Evolutionary conservation across 768 basidiomycete species (phyloP), one percentile per base, ranked within the genome.

Genomic region (Cubamyces lactineus): DNA sequence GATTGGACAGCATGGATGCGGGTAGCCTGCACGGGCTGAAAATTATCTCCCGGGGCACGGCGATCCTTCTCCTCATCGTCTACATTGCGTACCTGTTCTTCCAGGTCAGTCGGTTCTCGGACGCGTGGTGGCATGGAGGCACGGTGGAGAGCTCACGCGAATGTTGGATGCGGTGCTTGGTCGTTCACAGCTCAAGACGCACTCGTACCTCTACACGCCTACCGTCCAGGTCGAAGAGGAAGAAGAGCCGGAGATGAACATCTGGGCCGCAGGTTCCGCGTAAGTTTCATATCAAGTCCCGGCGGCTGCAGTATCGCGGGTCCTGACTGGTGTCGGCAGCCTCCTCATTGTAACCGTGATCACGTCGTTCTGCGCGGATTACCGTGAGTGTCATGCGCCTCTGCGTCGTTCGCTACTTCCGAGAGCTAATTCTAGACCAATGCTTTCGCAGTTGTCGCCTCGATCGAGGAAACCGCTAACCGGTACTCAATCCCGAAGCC

Each of bases 351-450:
- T 92, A 13, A 96, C 95, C 1, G 77, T 96, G 48, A 70, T 91
- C 48, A 96, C 94, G 0, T 83, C 92, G 0, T 93, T 96, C 77
- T 93, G 91, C 66, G 94, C 95, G 28, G 95, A 97, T 72, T 91
- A 86, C 70, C 75, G 91, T 89, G 71, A 70, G 88, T 84, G 9
- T 48, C 17, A 39, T 49, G 40, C 7, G 17, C 30, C 55, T 45
- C 21, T 23, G 23, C 13, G n/a, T 45, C 16, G 34, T 39, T 11
- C 11, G 16, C 28, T 34, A 34, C 34, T 34, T 34, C 34, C 34
- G 6, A 34, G 34, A 34, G 34, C 34, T 34, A 34, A 46, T 59
- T 12, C 24, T 63, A 21, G 51, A 21, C 34, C n/a, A 2, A 58
- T 39, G 34, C 47, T 30, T 38, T 55, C 12, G 0, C 54, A 92